phyloP scores from a whole-genome alignment of 768 basidiomycete species.

The Lactarius vividus region DNA sequence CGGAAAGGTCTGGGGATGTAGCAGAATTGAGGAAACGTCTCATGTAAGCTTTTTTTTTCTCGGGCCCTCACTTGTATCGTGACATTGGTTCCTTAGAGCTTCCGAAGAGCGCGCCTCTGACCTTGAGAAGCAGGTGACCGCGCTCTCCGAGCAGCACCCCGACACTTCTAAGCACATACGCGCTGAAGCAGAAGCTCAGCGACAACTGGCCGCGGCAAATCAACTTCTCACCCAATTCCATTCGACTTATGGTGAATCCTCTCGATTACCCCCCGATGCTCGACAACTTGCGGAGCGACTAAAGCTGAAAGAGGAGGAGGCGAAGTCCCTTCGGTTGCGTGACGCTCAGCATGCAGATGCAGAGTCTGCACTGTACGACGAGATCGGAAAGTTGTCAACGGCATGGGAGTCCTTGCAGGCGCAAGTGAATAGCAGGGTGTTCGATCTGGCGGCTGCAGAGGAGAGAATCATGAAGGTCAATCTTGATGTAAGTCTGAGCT shows the following conservation, averaged over 20 bases:
- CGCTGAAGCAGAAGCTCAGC: constrained; percentile 49
- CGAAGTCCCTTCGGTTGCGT: constrained; percentile 58
- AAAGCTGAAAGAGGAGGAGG: constrained; percentile 63
- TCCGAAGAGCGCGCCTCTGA: constrained; percentile 50
- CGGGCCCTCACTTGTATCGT: background rate
- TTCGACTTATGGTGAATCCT: constrained; percentile 55
- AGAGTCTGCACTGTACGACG: constrained; percentile 73
- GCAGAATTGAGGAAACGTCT: constrained; percentile 52
- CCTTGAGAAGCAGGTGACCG: constrained; percentile 49
- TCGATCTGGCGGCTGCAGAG: constrained; percentile 73
- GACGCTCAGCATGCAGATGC: constrained; percentile 65
- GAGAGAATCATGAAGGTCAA: constrained; percentile 61
- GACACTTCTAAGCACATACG: constrained; percentile 51
- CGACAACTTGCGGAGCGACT: constrained; percentile 53
- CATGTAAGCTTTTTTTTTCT: constrained; percentile 40
- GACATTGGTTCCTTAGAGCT: constrained; percentile 38
- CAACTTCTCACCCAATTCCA: constrained; percentile 60
- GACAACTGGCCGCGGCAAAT: constrained; percentile 45
- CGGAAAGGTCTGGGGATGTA: constrained; percentile 50
- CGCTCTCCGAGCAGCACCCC: constrained; percentile 47
- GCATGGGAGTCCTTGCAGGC: constrained; percentile 84
- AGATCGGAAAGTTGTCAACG: constrained; percentile 80
- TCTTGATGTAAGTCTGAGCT: constrained; percentile 57
- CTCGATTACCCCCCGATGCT: constrained; percentile 47
- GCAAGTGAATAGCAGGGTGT: constrained; percentile 81